Evolutionary conservation across 257 asterid genomes (phyloP).

Genomic region (Solanum infundibuliforme): DNA sequence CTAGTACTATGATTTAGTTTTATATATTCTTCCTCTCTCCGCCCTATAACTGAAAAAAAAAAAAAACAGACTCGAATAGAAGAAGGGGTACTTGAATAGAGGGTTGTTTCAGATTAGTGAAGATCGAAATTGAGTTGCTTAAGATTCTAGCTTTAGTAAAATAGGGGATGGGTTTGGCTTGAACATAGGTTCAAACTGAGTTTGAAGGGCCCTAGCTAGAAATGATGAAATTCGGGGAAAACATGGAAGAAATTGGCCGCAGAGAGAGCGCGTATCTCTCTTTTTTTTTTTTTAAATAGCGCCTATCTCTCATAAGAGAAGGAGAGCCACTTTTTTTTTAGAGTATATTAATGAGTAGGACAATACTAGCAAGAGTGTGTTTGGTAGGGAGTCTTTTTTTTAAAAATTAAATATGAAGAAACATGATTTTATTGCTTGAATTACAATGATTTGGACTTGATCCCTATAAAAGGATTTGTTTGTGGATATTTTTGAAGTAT

Average conservation of each 20-base stretch:
- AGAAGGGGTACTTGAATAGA: neutral
- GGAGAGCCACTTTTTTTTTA: neutral
- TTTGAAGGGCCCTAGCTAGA: rapidly evolving
- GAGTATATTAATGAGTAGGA: neutral
- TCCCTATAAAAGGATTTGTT: neutral
- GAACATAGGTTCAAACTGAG: neutral
- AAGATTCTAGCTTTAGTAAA: neutral
- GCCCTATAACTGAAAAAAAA: neutral
- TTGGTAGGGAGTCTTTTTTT: neutral
- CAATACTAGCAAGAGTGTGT: neutral
- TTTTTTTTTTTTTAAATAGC: too few species aligned
- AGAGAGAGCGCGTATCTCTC: neutral
- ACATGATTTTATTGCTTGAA: too few species aligned
- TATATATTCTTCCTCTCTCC: neutral
- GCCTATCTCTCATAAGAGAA: neutral
- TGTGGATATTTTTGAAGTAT: neutral
- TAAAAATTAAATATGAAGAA: too few species aligned
- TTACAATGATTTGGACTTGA: neutral
- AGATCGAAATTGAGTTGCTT: neutral
- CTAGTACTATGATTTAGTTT: neutral
- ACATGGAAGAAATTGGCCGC: neutral
- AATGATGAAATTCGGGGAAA: neutral
- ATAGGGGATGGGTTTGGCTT: neutral
- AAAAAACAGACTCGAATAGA: neutral
- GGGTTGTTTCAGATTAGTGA: rapidly evolving